Evolutionary conservation across 169 alveolate genomes (phyloP), one percentile per base, ranked within the genome.

Genomic region (Babesia gibsoni): DNA sequence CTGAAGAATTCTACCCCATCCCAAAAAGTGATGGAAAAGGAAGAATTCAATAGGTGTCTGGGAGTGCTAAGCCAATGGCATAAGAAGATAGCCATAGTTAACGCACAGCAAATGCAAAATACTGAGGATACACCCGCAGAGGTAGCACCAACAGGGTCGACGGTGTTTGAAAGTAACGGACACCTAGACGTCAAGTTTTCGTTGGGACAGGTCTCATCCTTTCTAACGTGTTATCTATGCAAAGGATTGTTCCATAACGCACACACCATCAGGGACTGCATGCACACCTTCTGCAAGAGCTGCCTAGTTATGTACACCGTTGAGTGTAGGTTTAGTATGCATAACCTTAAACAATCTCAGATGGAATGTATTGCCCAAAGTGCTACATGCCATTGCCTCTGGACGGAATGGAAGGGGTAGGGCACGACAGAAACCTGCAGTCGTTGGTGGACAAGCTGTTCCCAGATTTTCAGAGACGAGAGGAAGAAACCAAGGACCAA

Each of bases 261-360:
- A 23, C 82, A 83, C 22, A 84, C 91, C 4, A 82, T 84, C 30
- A 84, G 63, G 56, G 90, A 82, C 33, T 84, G 91, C 29, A 42
- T 84, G 73, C 91, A 84, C 56, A 84, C 91, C 27, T 84, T 84
- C 59, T 84, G 91, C 68, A 84, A 61, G 58, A 64, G 82, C 50
- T 84, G 91, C 39, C 82, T 84, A 10, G 52, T 82, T 9, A 23
- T 63, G 22, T 73, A 69, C 35, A 63, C 83, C 25, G 27, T 69
- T 22, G 81, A 68, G 27, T 27, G 81, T 65, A 29, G 25, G 74
- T 65, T 65, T 6, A 36, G 14, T 36, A 10, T 27, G 23, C 20
- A 23, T 56, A 65, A 6, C 2, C 39, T 30, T 14, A n/a, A 12
- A 37, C 22, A n/a, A 9, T 53, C 42, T 43, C 30, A 64, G 83